Evolutionary conservation across 306 rosid genomes (phyloP), one percentile per base, ranked within the genome.

Genomic region (Cucurbita pepo): DNA sequence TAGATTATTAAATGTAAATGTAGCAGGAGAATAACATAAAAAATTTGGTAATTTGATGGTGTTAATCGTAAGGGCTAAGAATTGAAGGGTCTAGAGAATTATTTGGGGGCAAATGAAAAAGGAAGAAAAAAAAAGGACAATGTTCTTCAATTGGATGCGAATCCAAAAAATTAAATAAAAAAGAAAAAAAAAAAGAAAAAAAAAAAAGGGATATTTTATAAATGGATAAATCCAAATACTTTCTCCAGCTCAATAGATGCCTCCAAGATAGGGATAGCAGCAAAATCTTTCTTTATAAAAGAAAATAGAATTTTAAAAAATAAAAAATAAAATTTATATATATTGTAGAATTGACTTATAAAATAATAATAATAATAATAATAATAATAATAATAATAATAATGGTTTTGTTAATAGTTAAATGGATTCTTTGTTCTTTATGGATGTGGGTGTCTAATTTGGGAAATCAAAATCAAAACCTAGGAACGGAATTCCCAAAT

Each of bases 171-270:
- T 9, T 7, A 9, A n/a, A n/a, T 0, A 44, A 6, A 71, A 79
- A 21, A 21, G 1, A 21, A 21, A 21, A 0, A 21, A 21, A 21
- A 21, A 0, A 0, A 21, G 1, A 21, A 21, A 75, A 6, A 47
- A 56, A 73, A 22, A 55, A 77, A 75, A 56, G 78, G 78, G 85
- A 21, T 11, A 44, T 67, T 87, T 88, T 88, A 85, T 89, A 82
- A 80, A 53, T 79, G 94, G 89, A 88, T 88, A 88, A 79, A 84
- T 71, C 74, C 91, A 83, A 79, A 85, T 77, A 76, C 77, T 77
- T 77, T 64, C 77, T 82, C 81, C 86, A 82, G 81, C 91, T 75
- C 78, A 82, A 83, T 75, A 84, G 88, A 89, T 88, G 84, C 94
- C 77, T 71, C 81, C 63, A 56, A 76, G 87, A 79, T 83, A 86